These are phyloP conservation scores for Xylaria sp. DNA, from an alignment of 2,329 filamentous ascomycete genomes.

Conservation along the genomic window DNA sequence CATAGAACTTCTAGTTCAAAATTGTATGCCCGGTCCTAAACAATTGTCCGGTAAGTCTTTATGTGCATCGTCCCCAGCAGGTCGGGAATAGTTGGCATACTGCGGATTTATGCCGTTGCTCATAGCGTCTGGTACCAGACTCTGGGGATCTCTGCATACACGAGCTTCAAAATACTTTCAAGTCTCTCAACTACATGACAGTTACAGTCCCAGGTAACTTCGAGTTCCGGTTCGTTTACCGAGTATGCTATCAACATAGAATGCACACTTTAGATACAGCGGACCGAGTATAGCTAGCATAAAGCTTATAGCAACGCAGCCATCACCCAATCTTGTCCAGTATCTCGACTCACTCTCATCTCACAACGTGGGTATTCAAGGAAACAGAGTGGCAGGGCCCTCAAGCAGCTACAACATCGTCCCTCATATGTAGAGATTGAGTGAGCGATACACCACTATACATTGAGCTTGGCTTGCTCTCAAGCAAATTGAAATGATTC, in stretches of 20 bases:
- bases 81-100: background rate
- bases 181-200: background rate
- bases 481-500: too few species aligned
- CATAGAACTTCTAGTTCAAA: background rate
- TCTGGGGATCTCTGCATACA: background rate
- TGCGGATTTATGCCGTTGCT: background rate
- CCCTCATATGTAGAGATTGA: background rate
- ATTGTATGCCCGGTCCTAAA: background rate
- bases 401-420: background rate
- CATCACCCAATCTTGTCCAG: too few species aligned
- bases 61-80: background rate
- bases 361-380: background rate
- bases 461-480: too few species aligned
- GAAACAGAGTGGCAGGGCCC: background rate
- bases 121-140: background rate
- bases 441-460: background rate
- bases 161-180: background rate
- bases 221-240: background rate
- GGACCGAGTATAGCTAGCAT: background rate
- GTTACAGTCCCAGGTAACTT: background rate
- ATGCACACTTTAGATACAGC: background rate
- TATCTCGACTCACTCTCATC: background rate
- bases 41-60: background rate
- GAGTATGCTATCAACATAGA: background rate
- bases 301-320: background rate